Percentiles rank a stretch among this genome's conserved stretches.
Conservation (phyloP, 257 asterid genomes). For the Lantana camara region DNA sequence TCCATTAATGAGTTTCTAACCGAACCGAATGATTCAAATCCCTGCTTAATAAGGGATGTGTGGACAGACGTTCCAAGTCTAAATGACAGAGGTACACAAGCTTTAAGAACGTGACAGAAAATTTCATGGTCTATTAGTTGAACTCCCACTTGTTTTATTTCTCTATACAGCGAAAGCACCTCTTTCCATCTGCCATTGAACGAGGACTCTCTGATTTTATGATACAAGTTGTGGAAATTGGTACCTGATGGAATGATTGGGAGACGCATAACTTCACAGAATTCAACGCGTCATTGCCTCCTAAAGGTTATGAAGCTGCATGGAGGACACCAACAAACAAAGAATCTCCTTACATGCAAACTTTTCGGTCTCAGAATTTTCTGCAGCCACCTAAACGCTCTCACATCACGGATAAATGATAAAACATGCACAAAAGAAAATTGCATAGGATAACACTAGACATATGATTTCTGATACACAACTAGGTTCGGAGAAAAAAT, state of each 20-base stretch:
- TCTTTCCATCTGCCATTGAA: conserved; percentile 58
- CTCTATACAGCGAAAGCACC: conserved; percentile 47
- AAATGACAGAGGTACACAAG: conserved; percentile 49
- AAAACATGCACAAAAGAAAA: too few species aligned
- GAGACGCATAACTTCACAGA: conserved; percentile 42
- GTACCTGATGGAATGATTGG: conserved; percentile 34
- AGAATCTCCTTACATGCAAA: too few species aligned
- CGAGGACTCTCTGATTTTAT: conserved; percentile 48
- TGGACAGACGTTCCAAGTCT: conserved; percentile 57
- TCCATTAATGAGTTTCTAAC: conserved; percentile 72
- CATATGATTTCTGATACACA: too few species aligned
- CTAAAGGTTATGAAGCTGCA: too few species aligned
- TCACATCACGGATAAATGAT: too few species aligned
- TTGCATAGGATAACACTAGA: too few species aligned
- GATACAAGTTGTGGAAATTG: conserved; percentile 39
- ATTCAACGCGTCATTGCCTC: not conserved
- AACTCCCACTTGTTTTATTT: conserved; percentile 41
- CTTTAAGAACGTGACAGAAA: conserved; percentile 68
- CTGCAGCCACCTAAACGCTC: too few species aligned
- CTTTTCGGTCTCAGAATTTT: too few species aligned
- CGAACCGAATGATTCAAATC: conserved; percentile 56
- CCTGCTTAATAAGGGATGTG: conserved; percentile 65
- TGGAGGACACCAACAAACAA: too few species aligned
- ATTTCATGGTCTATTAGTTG: conserved; percentile 51
- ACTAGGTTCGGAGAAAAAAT: not conserved